Evolutionary conservation across 192 early-diverging fungal genomes (phyloP), one percentile per base, ranked within the genome.

Genomic region (Pilaira anomala): DNA sequence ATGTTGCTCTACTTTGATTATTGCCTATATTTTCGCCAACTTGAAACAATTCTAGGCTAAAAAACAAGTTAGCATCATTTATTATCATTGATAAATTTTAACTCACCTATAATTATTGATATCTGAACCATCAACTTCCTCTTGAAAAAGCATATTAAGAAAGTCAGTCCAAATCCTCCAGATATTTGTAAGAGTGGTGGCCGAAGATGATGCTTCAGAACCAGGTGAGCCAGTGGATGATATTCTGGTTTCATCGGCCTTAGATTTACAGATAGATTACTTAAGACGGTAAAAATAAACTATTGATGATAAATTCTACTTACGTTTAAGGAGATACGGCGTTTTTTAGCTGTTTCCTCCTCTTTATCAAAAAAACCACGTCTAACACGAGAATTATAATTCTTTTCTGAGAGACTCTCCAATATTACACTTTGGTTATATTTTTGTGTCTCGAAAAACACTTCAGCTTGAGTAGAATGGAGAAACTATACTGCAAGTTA

Each of bases 81-180:
- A 24, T 53, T 53, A 53, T 30, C 26, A 30, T 28, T 30, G 25
- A 53, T 53, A 30, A 53, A 53, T 53, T 53, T 53, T 53, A 53
- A 29, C 51, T 53, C 25, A 30, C 51, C 51, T 53, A 30, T 53
- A 53, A 26, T 53, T 11, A 3, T 53, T 53, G n/a, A 53, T 30
- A n/a, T 24, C 2, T 29, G 16, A 5, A 30, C 28, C 26, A 29
- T 53, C 9, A 51, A 51, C 51, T n/a, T 53, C 28, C 29, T 30
- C 51, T 33, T 53, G 51, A 53, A 29, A 29, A 3, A 53, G 7
- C 51, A 29, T 53, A 25, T 19, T 25, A 6, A 53, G 51, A n/a
- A 53, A 53, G 29, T 29, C 51, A 6, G 51, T 28, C 51, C 51
- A 53, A 53, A 53, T 26, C 28, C 14, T 30, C 51, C 51, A 53